Evolutionary conservation across 768 basidiomycete species (phyloP).

Genomic region (Butyriboletus loyo): DNA sequence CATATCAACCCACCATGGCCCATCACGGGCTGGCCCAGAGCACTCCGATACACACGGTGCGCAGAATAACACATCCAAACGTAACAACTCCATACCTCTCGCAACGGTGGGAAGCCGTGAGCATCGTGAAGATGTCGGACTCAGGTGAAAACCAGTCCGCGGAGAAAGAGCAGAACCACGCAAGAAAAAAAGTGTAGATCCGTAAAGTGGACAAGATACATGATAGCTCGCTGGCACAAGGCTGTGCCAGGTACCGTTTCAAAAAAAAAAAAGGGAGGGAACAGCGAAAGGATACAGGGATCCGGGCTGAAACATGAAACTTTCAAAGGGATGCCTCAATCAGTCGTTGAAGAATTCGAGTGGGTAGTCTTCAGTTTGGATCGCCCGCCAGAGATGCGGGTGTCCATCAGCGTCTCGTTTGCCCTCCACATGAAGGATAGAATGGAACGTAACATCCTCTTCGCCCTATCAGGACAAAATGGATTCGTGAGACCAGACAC

Average conservation of each 20-base stretch:
- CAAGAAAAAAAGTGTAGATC: constrained; percentile 1
- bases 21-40: neutral
- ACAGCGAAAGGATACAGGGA: neutral
- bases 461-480: constrained; percentile 44
- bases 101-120: constrained; percentile 10
- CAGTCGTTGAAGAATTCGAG: constrained; percentile 37
- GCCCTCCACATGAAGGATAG: constrained; percentile 61
- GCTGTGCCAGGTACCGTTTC: constrained; percentile 20
- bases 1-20: neutral
- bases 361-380: constrained; percentile 56
- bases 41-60: neutral
- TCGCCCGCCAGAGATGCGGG: constrained; percentile 59
- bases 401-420: constrained; percentile 43
- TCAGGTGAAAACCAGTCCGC: constrained; percentile 4
- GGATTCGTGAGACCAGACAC: constrained; percentile 4
- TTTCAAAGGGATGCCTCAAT: neutral
- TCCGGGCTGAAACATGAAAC: neutral
- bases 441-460: constrained; percentile 69
- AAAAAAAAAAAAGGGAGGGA: constrained; percentile 7
- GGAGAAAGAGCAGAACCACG: constrained; percentile 1
- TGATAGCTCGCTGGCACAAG: constrained; percentile 6
- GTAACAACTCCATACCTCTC: constrained; percentile 1
- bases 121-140: neutral
- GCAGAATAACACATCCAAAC: constrained; percentile 2
- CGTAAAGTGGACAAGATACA: neutral